Conservation (phyloP, 345 rosid genomes). For the Atalantia buxifolia region DNA sequence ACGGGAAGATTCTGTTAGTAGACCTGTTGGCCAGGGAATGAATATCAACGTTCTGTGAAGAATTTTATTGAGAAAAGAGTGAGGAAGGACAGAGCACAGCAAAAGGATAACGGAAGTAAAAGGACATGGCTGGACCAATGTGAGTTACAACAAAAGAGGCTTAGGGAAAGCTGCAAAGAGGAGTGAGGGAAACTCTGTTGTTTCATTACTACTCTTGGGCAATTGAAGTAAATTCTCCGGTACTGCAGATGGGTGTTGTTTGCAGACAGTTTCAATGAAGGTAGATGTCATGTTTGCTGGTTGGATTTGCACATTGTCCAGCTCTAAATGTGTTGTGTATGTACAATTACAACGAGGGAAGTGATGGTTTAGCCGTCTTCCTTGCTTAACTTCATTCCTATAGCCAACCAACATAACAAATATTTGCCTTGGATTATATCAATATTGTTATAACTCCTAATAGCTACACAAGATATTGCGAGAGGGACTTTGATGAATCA, state of each 20-base stretch:
- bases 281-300: conserved; percentile 12
- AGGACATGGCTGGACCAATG: conserved; percentile 15
- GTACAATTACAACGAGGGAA: background rate
- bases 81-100: conserved; percentile 2
- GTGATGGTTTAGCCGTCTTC: conserved; percentile 3
- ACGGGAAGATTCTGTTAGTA: background rate
- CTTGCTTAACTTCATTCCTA: background rate
- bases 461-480: too few species aligned
- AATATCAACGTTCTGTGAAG: background rate
- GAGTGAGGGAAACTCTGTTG: background rate
- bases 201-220: background rate
- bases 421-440: background rate
- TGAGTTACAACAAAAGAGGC: background rate
- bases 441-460: background rate
- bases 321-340: background rate
- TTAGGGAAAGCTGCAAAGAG: background rate
- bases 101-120: conserved; percentile 1
- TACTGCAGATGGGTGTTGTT: conserved; percentile 1
- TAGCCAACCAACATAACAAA: background rate
- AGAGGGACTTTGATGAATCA: too few species aligned
- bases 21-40: background rate
- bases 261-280: conserved; percentile 30
- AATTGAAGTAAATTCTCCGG: conserved; percentile 5
- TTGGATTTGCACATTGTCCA: background rate
- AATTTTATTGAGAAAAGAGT: conserved; percentile 1